Conservation (phyloP, 805 yeast species). For the Candida methanosorbosa region DNA sequence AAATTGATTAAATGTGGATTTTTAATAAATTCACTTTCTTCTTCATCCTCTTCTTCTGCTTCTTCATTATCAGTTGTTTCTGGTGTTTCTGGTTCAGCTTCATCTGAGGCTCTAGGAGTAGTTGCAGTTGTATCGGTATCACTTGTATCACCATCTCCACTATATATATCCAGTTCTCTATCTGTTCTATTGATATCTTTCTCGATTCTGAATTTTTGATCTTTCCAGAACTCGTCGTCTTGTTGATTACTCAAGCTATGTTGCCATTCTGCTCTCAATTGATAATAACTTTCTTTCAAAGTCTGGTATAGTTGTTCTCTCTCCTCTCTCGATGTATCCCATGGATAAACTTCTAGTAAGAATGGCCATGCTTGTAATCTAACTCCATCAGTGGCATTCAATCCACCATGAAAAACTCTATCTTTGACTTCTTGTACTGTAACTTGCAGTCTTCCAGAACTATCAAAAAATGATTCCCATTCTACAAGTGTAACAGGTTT, state of each 20-base stretch:
- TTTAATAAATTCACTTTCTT: conserved; percentile 53
- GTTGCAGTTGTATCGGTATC: conserved; percentile 22
- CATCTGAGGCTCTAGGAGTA: conserved; percentile 20
- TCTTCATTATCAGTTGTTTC: conserved; percentile 20
- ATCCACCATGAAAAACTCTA: conserved; percentile 85
- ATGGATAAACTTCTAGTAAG: conserved; percentile 73
- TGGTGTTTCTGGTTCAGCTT: conserved; percentile 20
- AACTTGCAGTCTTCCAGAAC: conserved; percentile 59
- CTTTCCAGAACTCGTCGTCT: conserved; percentile 70
- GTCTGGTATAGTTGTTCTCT: conserved; percentile 50
- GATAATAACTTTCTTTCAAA: conserved; percentile 38
- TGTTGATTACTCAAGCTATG: conserved; percentile 43
- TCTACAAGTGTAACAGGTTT: conserved; percentile 61
- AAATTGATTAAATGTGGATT: conserved; percentile 70
- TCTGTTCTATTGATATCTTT: conserved; percentile 93
- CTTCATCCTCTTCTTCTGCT: conserved; percentile 34
- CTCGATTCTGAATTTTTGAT: conserved; percentile 83
- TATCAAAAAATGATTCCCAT: conserved; percentile 83
- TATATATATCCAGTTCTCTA: conserved; percentile 61
- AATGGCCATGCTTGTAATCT: conserved; percentile 82
- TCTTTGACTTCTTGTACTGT: conserved; percentile 76
- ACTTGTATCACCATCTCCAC: conserved; percentile 30
- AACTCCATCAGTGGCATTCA: conserved; percentile 42
- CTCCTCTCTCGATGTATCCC: conserved; percentile 74
- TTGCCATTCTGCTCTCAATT: conserved; percentile 66